Conservation (phyloP, 2,329 filamentous ascomycete genomes). For the Cladosporium sp. region DNA sequence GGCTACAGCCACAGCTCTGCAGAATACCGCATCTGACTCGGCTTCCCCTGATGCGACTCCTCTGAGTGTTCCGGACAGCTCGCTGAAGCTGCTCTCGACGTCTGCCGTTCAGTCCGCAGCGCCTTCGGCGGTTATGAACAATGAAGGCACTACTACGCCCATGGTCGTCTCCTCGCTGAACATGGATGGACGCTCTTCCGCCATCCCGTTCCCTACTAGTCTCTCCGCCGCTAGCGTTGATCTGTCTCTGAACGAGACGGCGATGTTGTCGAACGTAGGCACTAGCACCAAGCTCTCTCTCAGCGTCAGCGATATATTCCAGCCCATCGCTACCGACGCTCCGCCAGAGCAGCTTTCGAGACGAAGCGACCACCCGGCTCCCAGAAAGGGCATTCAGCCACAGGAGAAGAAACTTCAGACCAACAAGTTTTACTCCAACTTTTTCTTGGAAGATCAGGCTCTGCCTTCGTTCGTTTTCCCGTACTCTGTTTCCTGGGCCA, state of each 20-base stretch:
- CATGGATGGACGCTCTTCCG: conserved; percentile 24
- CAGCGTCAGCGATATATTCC: conserved; percentile 35
- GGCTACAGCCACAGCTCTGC: not conserved
- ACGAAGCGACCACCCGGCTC: conserved; percentile 37
- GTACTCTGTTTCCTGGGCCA: conserved; percentile 42
- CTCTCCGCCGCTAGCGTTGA: conserved; percentile 21
- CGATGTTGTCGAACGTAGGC: conserved; percentile 19
- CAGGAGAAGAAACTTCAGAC: conserved; percentile 54
- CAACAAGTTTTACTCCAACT: conserved; percentile 68
- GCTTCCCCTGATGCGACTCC: conserved; percentile 6
- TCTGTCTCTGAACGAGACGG: conserved; percentile 28
- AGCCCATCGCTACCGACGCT: conserved; percentile 35
- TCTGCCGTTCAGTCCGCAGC: conserved; percentile 29
- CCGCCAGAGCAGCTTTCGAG: conserved; percentile 39
- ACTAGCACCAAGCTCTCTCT: conserved; percentile 23
- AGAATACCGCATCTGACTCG: not conserved
- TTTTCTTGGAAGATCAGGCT: conserved; percentile 69
- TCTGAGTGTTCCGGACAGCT: conserved; percentile 22
- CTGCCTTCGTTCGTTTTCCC: conserved; percentile 68
- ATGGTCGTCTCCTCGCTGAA: conserved; percentile 15
- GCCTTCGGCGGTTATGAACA: conserved; percentile 14
- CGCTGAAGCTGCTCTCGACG: conserved; percentile 24
- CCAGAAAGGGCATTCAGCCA: conserved; percentile 35
- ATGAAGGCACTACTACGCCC: conserved; percentile 19
- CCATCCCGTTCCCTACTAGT: conserved; percentile 28